phyloP scores from a whole-genome alignment of 495 filamentous ascomycete species.

The Pseudoneurospora amorphoporcata region DNA sequence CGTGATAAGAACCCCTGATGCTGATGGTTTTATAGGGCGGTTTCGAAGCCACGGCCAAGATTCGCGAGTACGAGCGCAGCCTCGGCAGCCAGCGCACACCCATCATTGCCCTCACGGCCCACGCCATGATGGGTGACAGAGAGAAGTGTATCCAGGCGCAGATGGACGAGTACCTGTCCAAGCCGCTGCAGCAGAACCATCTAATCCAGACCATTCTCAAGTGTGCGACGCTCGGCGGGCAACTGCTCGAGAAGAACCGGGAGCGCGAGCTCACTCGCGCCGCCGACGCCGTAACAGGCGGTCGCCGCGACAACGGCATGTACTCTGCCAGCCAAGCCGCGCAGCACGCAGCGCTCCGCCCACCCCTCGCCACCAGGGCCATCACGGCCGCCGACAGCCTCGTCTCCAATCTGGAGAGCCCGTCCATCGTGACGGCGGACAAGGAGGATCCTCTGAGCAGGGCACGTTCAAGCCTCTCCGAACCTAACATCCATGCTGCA shows the following conservation, averaged over 20 bases:
- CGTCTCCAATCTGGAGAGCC: constrained; percentile 47
- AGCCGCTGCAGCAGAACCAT: constrained; percentile 94
- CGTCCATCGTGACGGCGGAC: constrained; percentile 47
- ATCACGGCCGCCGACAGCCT: constrained; percentile 54
- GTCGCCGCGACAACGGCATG: constrained; percentile 18
- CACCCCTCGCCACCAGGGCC: constrained; percentile 33
- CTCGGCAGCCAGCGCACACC: constrained; percentile 71
- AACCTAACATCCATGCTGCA: constrained; percentile 26
- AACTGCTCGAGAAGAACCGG: constrained; percentile 60
- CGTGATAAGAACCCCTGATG: neutral
- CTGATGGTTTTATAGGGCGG: constrained; percentile 55
- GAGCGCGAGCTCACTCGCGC: constrained; percentile 35
- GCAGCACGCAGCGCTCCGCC: constrained; percentile 24
- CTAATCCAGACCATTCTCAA: constrained; percentile 98
- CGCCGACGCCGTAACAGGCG: constrained; percentile 23
- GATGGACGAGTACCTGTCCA: constrained; percentile 99
- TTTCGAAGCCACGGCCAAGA: constrained; percentile 95
- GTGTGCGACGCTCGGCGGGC: constrained; percentile 83
- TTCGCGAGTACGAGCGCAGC: constrained; percentile 84
- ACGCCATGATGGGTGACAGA: constrained; percentile 97
- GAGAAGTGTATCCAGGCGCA: constrained; percentile 97
- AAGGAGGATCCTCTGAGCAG: constrained; percentile 60
- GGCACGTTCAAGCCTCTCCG: constrained; percentile 47
- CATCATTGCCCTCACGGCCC: constrained; percentile 94
- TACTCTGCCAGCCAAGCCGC: constrained; percentile 20